phyloP scores from a whole-genome alignment of 495 filamentous ascomycete species.

The Parathielavia hyrcaniae region DNA sequence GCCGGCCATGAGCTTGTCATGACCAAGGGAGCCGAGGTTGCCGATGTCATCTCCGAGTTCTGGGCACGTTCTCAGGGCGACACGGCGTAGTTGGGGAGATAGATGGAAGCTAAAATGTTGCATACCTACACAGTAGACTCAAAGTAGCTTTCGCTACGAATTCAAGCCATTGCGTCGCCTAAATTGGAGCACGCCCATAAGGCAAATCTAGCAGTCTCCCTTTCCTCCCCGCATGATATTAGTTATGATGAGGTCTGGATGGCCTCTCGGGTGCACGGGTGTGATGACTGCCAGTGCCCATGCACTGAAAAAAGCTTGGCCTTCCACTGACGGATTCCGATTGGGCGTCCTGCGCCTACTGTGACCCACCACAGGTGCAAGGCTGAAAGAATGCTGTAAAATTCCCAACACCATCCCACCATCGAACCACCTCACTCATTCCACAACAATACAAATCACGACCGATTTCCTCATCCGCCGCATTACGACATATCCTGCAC shows the following conservation, averaged over 20 bases:
- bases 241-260: no score
- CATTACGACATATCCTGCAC: background rate
- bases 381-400: slow-evolving; percentile 19
- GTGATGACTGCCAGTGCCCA: no score
- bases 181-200: no score
- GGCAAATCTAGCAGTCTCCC: no score
- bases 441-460: background rate
- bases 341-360: slow-evolving; percentile 6
- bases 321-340: background rate
- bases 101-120: background rate
- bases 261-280: no score
- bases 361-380: slow-evolving; percentile 15
- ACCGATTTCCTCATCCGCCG: background rate
- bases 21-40: slow-evolving; percentile 37
- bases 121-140: background rate
- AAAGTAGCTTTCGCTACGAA: no score
- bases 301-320: slow-evolving; percentile 2
- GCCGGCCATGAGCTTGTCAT: slow-evolving; percentile 50
- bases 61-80: slow-evolving; percentile 25
- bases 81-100: background rate
- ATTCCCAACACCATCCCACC: slow-evolving; percentile 9
- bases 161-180: no score
- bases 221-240: no score
- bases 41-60: slow-evolving; percentile 35
- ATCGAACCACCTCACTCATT: background rate